Conservation (phyloP, 2,329 filamentous ascomycete genomes). For the Dactylellina haptotyla region DNA sequence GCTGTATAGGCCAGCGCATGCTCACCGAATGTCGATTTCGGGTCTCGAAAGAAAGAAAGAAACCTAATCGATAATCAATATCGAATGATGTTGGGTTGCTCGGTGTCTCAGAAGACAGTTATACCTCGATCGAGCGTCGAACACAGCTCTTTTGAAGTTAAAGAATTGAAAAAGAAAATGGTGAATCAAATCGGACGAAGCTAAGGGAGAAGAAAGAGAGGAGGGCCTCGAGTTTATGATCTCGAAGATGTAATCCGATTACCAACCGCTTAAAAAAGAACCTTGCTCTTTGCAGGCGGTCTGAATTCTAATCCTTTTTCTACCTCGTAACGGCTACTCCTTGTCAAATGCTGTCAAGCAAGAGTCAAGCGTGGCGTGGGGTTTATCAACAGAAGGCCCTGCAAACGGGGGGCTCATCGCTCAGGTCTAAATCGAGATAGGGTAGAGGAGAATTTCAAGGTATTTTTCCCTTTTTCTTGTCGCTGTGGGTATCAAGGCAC, state of each 20-base stretch:
- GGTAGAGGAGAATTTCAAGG: conserved; percentile 26
- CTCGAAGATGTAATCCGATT: conserved; percentile 6
- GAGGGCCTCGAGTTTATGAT: conserved; percentile 40
- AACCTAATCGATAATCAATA: neutral
- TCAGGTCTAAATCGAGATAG: conserved; percentile 29
- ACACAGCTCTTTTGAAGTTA: neutral
- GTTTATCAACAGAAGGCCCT: conserved; percentile 31
- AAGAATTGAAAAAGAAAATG: conserved; percentile 12
- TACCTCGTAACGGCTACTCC: conserved; percentile 33
- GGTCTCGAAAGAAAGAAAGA: neutral
- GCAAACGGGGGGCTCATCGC: conserved; percentile 30
- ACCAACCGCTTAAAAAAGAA: conserved; percentile 15
- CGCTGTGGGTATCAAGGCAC: conserved; percentile 14
- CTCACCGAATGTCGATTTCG: neutral
- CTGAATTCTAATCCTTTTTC: conserved; percentile 8
- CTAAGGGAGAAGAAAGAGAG: conserved; percentile 31
- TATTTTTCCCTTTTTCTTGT: conserved; percentile 2
- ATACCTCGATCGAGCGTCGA: conserved; percentile 7
- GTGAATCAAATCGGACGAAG: conserved; percentile 46
- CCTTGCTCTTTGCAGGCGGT: conserved; percentile 18
- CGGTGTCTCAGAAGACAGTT: conserved; percentile 3
- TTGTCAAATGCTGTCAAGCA: conserved; percentile 36
- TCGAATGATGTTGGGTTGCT: neutral
- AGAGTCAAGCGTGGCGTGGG: conserved; percentile 40
- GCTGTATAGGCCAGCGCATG: neutral